Conservation (phyloP, 495 filamentous ascomycete species). For the Penicillium diatomitis region DNA sequence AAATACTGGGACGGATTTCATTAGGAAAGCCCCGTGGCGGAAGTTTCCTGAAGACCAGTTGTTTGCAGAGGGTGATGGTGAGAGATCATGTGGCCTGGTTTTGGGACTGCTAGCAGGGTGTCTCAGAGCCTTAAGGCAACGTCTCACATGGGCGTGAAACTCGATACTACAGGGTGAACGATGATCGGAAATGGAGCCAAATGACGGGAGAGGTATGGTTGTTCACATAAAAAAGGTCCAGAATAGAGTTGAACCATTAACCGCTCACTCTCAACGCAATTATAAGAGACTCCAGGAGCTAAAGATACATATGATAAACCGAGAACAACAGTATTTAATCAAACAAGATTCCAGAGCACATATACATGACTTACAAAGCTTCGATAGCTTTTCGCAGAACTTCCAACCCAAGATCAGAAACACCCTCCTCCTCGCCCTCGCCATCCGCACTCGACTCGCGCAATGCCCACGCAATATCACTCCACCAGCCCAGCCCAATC, state of each 20-base stretch:
- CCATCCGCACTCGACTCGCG: constrained; percentile 42
- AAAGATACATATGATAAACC: too few species aligned
- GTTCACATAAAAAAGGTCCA: too few species aligned
- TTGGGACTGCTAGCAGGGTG: too few species aligned
- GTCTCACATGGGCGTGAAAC: neutral
- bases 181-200: neutral
- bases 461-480: constrained; percentile 81
- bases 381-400: constrained; percentile 72
- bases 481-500: constrained; percentile 80
- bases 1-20: too few species aligned
- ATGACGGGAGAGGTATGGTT: neutral
- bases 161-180: neutral
- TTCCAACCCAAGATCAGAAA: constrained; percentile 48
- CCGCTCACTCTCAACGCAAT: too few species aligned
- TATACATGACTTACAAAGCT: constrained; percentile 44
- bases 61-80: too few species aligned
- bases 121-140: too few species aligned
- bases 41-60: too few species aligned
- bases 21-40: too few species aligned
- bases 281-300: too few species aligned
- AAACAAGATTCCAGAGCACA: neutral
- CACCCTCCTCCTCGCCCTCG: constrained; percentile 30
- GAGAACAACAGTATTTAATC: neutral
- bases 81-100: too few species aligned
- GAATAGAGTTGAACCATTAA: too few species aligned